Evolutionary conservation across 768 basidiomycete species (phyloP).

Genomic region (Megacollybia marginata): DNA sequence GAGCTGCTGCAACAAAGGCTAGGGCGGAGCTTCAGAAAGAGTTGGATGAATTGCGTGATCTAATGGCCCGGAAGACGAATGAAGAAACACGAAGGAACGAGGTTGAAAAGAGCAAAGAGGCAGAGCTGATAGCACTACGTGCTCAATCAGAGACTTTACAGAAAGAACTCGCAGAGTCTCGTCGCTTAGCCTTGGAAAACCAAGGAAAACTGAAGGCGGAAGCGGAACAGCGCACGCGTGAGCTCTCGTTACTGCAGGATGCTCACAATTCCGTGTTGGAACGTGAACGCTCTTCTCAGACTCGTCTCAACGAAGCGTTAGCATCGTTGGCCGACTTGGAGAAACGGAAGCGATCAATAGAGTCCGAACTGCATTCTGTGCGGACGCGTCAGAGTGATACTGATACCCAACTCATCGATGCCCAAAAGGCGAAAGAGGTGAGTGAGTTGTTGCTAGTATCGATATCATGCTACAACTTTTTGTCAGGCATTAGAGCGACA

Average conservation of each 20-base stretch:
- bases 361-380: constrained; percentile 69
- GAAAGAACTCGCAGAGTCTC: constrained; percentile 58
- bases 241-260: constrained; percentile 51
- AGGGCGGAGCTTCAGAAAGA: constrained; percentile 70
- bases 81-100: constrained; percentile 82
- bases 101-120: constrained; percentile 81
- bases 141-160: constrained; percentile 53
- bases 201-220: constrained; percentile 75
- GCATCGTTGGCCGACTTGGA: constrained; percentile 49
- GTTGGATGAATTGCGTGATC: constrained; percentile 77
- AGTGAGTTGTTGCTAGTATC: constrained; percentile 9
- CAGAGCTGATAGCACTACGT: constrained; percentile 72
- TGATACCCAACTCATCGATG: constrained; percentile 57
- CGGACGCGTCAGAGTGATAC: constrained; percentile 61
- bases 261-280: constrained; percentile 62
- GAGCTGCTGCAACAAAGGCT: constrained; percentile 32
- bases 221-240: constrained; percentile 53
- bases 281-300: constrained; percentile 45
- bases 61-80: constrained; percentile 77
- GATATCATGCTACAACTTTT: constrained; percentile 3
- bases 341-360: constrained; percentile 57
- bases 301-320: constrained; percentile 42
- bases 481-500: constrained; percentile 71
- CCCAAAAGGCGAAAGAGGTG: constrained; percentile 69
- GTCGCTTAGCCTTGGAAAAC: constrained; percentile 50